Evolutionary conservation across 169 alveolate species (phyloP).

Genomic region (Plasmodium inui): DNA sequence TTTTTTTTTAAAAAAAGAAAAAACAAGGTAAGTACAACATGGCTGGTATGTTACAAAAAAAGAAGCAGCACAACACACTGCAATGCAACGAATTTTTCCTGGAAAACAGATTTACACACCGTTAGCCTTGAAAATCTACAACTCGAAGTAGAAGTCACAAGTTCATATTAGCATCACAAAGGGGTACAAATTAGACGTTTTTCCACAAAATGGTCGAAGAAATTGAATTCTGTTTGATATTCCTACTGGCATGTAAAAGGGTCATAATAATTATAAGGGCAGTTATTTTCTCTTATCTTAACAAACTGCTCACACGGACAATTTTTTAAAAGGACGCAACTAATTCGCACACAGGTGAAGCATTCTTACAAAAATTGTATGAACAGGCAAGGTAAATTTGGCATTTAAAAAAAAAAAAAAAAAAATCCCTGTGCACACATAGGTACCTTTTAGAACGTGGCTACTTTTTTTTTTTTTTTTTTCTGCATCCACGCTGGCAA

Average conservation of each 20-base stretch:
- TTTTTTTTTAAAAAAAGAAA: not conserved
- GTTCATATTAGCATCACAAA: constrained; percentile 1
- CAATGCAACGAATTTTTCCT: not conserved
- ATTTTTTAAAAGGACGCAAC: not conserved
- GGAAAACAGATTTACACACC: not conserved
- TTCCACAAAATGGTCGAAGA: not conserved
- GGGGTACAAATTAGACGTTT: not conserved
- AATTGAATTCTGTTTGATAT: constrained; percentile 10
- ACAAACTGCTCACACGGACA: constrained; percentile 15
- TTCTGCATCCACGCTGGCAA: not conserved
- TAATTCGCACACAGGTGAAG: not conserved
- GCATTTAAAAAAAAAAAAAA: constrained; percentile 12
- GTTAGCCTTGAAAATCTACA: not conserved
- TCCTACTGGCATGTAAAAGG: constrained; percentile 7
- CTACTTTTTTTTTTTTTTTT: constrained; percentile 26
- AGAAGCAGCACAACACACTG: not conserved
- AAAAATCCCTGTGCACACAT: constrained; percentile 11
- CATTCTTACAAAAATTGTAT: constrained; percentile 12
- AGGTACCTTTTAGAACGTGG: constrained; percentile 2
- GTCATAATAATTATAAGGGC: constrained; percentile 1
- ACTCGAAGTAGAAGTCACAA: not conserved
- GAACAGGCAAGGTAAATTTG: constrained; percentile 15
- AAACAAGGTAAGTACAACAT: not conserved
- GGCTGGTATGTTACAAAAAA: not conserved
- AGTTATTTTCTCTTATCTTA: constrained; percentile 43